These are phyloP conservation scores for Lactarius sp. DNA, from an alignment of 768 basidiomycete species.

Conservation along the genomic window DNA sequence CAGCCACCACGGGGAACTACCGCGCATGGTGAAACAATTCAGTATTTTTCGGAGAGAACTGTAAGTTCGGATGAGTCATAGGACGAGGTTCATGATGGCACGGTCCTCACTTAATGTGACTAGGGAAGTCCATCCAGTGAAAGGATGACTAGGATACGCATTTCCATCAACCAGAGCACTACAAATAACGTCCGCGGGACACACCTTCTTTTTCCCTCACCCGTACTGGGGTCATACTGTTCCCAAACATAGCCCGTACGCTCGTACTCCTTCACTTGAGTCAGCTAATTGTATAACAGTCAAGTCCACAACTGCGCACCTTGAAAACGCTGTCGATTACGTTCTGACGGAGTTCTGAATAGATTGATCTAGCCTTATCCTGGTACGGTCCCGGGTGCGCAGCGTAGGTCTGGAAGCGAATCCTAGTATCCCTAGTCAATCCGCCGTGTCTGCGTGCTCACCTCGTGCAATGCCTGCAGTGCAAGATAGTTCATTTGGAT, in stretches of 20 bases:
- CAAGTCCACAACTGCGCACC: constrained; percentile 34
- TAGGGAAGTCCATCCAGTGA: constrained; percentile 95
- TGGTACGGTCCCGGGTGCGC: constrained; percentile 77
- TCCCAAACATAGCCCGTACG: constrained; percentile 97
- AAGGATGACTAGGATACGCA: constrained; percentile 65
- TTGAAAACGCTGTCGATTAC: constrained; percentile 80
- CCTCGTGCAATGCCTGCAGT: constrained; percentile 73
- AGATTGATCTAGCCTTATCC: constrained; percentile 68
- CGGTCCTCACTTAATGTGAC: constrained; percentile 73
- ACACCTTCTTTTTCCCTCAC: constrained; percentile 83
- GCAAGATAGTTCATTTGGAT: constrained; percentile 96
- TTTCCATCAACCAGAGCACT: constrained; percentile 9
- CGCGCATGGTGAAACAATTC: background rate
- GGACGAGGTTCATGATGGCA: background rate
- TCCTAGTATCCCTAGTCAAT: background rate
- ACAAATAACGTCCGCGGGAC: constrained; percentile 2
- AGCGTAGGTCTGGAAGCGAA: constrained; percentile 61
- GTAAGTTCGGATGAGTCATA: constrained; percentile 20
- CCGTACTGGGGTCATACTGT: constrained; percentile 83
- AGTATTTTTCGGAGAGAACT: constrained; percentile 72
- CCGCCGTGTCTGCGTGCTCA: constrained; percentile 29
- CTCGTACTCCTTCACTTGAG: constrained; percentile 66
- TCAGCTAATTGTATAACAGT: background rate
- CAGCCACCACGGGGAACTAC: background rate
- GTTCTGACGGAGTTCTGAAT: constrained; percentile 73